Base-by-base conservation (phyloP, 768 basidiomycete species). In the Hypholoma fasciculare region DNA sequence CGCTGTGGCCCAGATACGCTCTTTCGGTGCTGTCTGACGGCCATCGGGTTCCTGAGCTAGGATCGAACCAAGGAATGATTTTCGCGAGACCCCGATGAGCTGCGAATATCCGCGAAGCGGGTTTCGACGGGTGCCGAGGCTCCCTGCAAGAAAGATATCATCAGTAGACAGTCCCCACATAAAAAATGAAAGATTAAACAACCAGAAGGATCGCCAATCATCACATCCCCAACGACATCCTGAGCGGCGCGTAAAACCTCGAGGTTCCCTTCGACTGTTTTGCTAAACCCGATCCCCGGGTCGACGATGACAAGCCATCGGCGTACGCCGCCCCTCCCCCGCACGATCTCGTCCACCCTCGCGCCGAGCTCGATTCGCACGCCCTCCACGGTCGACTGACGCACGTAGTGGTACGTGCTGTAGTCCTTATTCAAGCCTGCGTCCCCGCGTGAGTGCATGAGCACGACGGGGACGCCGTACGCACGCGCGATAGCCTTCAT, bases 281-380 rank as follows among this genome's bases (percentile, higher is more conserved):
- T 98, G 72, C 95, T 96, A 71, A 98, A 99, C 36, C 97, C 96
- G 52, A 98, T 76, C 0, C 96, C 96, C 3, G 96, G 93, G 74
- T 98, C 97, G 23, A 89, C 81, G 52, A 98, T 81, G 60, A 98
- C 84, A 58, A 92, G 81, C 96, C 96, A 98, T 51, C 91, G 75
- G 56, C 92, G 78, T 9, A 98, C 72, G 0, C 94, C 92, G 0
- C 86, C 87, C 49, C 71, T 77, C 0, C 88, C 89, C 27, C 75
- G 79, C 20, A 97, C 80, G 23, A 90, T 83, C 8, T 69, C 64
- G 9, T 87, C 78, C 1, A 94, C 82, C 63, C 87, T 88, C 40
- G 71, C 73, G 0, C 89, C 90, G 1, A 96, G 80, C 69, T 98
- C 96, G 0, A 72, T 65, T 7, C 82, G 77, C 0, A 98, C 86